Evolutionary conservation across 192 early-diverging fungal genomes (phyloP).

Genomic region (Podila horticola): DNA sequence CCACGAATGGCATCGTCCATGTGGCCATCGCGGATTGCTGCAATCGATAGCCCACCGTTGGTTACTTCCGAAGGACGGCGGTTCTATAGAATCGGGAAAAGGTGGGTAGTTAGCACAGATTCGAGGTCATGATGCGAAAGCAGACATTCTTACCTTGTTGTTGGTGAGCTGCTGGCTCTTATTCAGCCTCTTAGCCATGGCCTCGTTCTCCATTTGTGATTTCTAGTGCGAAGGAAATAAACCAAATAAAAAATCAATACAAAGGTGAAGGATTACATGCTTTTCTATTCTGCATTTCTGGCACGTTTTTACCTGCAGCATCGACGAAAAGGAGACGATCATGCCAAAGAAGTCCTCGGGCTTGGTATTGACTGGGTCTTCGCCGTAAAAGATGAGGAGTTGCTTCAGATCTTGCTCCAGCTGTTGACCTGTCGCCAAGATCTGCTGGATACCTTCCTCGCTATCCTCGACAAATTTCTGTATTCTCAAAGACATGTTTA

Average conservation of each 20-base stretch:
- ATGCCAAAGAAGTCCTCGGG: slow-evolving; percentile 68
- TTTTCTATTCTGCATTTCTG: no score
- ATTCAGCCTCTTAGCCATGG: slow-evolving; percentile 28
- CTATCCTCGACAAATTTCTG: slow-evolving; percentile 59
- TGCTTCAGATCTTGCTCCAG: slow-evolving; percentile 58
- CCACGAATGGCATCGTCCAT: slow-evolving; percentile 54
- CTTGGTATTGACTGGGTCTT: slow-evolving; percentile 58
- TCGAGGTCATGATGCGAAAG: background rate
- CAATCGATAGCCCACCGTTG: slow-evolving; percentile 17
- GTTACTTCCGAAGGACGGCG: slow-evolving; percentile 30
- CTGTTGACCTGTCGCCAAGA: slow-evolving; percentile 48
- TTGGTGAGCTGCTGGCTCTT: slow-evolving; percentile 27
- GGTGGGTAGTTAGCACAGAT: background rate
- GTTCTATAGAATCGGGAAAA: background rate
- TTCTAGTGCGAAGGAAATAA: slow-evolving; percentile 14
- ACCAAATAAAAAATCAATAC: background rate
- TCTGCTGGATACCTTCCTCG: slow-evolving; percentile 55
- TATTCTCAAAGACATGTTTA: background rate
- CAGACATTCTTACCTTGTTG: slow-evolving; percentile 7
- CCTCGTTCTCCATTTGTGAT: slow-evolving; percentile 51
- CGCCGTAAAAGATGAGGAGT: slow-evolving; percentile 62
- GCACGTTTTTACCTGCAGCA: slow-evolving; percentile 51
- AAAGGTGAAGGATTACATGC: no score
- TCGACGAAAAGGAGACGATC: slow-evolving; percentile 56
- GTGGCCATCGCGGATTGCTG: slow-evolving; percentile 44